Evolutionary conservation across 768 basidiomycete genomes (phyloP).

Genomic region (Boletellus ananas): DNA sequence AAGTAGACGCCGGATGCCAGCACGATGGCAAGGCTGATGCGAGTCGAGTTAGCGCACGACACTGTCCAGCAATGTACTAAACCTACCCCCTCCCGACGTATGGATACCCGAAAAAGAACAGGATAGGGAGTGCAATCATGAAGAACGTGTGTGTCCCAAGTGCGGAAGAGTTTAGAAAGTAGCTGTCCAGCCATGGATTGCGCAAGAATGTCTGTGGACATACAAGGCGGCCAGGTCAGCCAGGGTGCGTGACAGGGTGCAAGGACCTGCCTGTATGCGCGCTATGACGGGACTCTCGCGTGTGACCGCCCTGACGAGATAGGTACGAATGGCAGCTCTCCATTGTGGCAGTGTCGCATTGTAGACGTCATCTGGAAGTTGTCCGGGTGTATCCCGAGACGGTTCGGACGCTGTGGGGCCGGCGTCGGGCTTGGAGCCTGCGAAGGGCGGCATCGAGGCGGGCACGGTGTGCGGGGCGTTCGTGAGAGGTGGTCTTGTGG

Average conservation of each 20-base stretch:
- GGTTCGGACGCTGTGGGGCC: not conserved
- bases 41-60: not conserved
- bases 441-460: not conserved
- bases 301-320: slow-evolving; percentile 49
- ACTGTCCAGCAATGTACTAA: not conserved
- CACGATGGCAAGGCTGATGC: slow-evolving; percentile 59
- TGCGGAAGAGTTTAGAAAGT: slow-evolving; percentile 80
- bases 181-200: slow-evolving; percentile 66
- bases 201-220: slow-evolving; percentile 47
- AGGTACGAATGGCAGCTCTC: slow-evolving; percentile 57
- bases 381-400: slow-evolving; percentile 9
- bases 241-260: not conserved
- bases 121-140: slow-evolving; percentile 79
- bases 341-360: slow-evolving; percentile 59
- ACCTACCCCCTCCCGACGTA: slow-evolving; percentile 72
- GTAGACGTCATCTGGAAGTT: slow-evolving; percentile 51
- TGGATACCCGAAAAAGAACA: slow-evolving; percentile 85
- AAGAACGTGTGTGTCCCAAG: slow-evolving; percentile 91
- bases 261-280: slow-evolving; percentile 57
- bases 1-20: slow-evolving; percentile 79
- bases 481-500: not conserved
- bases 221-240: slow-evolving; percentile 9
- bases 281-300: slow-evolving; percentile 61
- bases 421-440: not conserved
- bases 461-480: not conserved